A percentile compares a stretch with the other conserved stretches of the same genome.
Evolutionary conservation across 2,329 filamentous ascomycete species (phyloP).

Genomic region (Verruconis gallopava): DNA sequence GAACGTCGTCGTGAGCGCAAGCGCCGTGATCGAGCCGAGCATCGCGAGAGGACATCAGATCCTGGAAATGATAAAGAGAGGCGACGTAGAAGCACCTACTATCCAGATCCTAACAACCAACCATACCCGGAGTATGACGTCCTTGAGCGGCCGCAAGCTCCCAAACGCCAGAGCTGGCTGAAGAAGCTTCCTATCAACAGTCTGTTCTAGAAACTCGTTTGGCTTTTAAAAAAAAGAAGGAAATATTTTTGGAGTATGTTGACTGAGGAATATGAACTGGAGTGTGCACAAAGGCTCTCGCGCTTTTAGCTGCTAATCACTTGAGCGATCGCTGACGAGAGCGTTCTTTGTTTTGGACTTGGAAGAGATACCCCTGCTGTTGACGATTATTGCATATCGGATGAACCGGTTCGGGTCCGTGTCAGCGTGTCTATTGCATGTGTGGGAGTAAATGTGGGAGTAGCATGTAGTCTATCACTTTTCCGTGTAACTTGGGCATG

Average conservation of each 20-base stretch:
- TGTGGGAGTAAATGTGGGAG: no score
- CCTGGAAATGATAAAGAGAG: conserved; percentile 1
- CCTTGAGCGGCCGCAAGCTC: conserved; percentile 14
- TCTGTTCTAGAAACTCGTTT: neutral
- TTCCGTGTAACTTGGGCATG: no score
- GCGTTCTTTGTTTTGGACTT: neutral
- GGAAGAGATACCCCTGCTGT: neutral
- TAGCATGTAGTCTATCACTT: no score
- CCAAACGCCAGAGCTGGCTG: conserved; percentile 33
- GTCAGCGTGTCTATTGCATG: no score
- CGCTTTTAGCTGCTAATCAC: no score
- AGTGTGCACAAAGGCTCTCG: no score
- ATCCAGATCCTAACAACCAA: conserved; percentile 21
- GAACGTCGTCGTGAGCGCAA: conserved; percentile 7
- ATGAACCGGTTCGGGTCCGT: conserved; percentile 1
- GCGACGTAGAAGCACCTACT: conserved; percentile 5
- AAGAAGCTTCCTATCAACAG: conserved; percentile 29
- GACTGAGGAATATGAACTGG: no score
- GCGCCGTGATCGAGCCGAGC: conserved; percentile 19
- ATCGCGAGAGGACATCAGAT: conserved; percentile 17
- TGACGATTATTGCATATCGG: neutral
- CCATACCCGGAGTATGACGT: conserved; percentile 23
- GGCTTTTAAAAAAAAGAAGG: no score
- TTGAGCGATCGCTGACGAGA: neutral
- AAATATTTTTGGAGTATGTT: no score